Evolutionary conservation across 192 early-diverging fungal species (phyloP).

Genomic region (Rhizophlyctis rosea): DNA sequence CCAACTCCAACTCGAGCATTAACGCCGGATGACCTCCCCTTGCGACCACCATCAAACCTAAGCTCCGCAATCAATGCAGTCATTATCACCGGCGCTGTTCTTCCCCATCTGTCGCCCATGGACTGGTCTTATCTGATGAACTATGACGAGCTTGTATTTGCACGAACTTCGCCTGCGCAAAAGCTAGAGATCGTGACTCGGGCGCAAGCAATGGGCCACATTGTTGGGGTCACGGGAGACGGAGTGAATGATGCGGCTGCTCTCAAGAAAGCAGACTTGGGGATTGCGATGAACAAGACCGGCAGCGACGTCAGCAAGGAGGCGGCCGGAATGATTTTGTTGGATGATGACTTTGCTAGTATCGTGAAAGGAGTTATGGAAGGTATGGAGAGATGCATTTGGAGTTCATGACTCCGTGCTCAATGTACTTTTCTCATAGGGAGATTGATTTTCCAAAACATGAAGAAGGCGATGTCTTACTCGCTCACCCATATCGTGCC

Average conservation of each 20-base stretch:
- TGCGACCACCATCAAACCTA: background rate
- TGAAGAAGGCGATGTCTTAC: conserved; percentile 95
- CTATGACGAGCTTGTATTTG: conserved; percentile 85
- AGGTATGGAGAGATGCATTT: conserved; percentile 44
- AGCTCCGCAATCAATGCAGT: conserved; percentile 68
- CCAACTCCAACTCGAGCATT: background rate
- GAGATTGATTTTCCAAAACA: conserved; percentile 89
- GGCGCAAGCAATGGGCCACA: conserved; percentile 86
- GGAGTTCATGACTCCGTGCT: background rate
- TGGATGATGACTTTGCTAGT: conserved; percentile 96
- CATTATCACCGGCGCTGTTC: conserved; percentile 75
- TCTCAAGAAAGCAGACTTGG: conserved; percentile 90
- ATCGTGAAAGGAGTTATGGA: conserved; percentile 89
- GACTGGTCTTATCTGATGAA: conserved; percentile 83
- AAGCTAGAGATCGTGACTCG: conserved; percentile 92
- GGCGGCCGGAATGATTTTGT: conserved; percentile 88
- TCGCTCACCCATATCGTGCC: conserved; percentile 86
- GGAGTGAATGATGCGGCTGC: conserved; percentile 95
- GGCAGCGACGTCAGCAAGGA: conserved; percentile 90
- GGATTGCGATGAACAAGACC: conserved; percentile 95
- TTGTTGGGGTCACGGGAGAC: conserved; percentile 95
- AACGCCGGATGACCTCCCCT: background rate
- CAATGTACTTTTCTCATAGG: background rate
- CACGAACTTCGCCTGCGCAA: conserved; percentile 86
- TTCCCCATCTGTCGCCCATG: conserved; percentile 66